phyloP scores from a whole-genome alignment of 345 rosid genomes.

The Anastatica hierochuntica region DNA sequence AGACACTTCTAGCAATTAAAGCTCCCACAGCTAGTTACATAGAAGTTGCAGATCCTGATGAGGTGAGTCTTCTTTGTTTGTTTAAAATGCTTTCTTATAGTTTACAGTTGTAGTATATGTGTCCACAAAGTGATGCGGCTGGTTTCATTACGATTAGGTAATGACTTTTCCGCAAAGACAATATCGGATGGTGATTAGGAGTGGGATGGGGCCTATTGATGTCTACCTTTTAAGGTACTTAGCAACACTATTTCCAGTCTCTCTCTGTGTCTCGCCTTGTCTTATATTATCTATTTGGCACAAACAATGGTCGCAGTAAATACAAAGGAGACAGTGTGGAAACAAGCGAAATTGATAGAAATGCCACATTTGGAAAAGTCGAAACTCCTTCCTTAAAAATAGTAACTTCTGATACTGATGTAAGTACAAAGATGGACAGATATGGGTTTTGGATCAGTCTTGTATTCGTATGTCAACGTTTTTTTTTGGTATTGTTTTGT shows the following conservation, averaged over 20 bases:
- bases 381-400: constrained; percentile 46
- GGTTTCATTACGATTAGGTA: too few relatives aligned
- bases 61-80: too few relatives aligned
- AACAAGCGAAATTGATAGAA: constrained; percentile 16
- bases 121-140: too few relatives aligned
- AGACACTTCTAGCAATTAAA: constrained; percentile 51
- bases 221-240: constrained; percentile 53
- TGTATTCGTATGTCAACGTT: too few relatives aligned
- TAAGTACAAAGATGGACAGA: constrained; percentile 32
- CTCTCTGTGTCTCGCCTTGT: background rate
- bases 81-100: too few relatives aligned
- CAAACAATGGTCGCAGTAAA: constrained; percentile 39
- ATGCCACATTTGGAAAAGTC: constrained; percentile 9
- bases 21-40: constrained; percentile 64
- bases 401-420: constrained; percentile 41
- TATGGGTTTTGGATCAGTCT: background rate
- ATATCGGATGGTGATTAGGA: constrained; percentile 56
- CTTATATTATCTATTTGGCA: background rate
- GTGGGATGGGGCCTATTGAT: constrained; percentile 57
- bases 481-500: too few relatives aligned
- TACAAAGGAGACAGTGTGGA: constrained; percentile 32
- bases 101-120: too few relatives aligned
- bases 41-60: constrained; percentile 73
- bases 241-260: background rate
- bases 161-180: constrained; percentile 40